Evolutionary conservation across 331 rosid species (phyloP).

Genomic region (Quercus lobata): DNA sequence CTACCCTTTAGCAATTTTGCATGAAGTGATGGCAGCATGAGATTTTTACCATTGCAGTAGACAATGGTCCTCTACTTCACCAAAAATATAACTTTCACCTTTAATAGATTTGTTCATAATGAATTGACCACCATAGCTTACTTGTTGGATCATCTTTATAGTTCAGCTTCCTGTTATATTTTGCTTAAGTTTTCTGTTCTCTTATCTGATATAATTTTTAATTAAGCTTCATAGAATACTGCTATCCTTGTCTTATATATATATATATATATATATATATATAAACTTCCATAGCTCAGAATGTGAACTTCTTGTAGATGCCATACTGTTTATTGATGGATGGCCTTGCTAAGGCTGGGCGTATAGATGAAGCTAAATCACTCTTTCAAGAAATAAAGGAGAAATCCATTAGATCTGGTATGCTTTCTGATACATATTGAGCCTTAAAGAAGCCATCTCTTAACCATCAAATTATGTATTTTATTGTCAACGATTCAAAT

Average conservation of each 20-base stretch:
- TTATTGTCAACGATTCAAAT: not conserved
- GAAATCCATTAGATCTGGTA: constrained; percentile 63
- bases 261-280: not conserved
- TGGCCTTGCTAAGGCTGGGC: constrained; percentile 83
- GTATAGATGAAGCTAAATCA: constrained; percentile 62
- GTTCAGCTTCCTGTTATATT: not conserved
- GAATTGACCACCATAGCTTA: not conserved
- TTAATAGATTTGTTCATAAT: not conserved
- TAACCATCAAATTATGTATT: not conserved
- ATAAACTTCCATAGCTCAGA: not conserved
- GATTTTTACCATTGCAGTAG: not conserved
- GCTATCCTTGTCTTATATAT: not conserved
- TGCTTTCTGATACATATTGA: constrained; percentile 21
- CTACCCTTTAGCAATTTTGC: not conserved
- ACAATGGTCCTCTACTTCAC: not conserved
- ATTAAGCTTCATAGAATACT: not conserved
- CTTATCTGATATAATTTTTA: not conserved
- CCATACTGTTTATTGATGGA: constrained; percentile 85
- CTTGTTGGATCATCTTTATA: not conserved
- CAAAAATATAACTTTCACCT: not conserved
- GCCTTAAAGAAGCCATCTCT: constrained; percentile 6
- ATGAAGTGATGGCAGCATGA: not conserved
- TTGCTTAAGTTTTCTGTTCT: not conserved
- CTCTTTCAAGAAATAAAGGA: constrained; percentile 59
- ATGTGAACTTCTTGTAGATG: constrained; percentile 49